A percentile compares a stretch with the other conserved stretches of the same genome.
Evolutionary conservation across 306 rosid species (phyloP).

Genomic region (Trifolium repens): DNA sequence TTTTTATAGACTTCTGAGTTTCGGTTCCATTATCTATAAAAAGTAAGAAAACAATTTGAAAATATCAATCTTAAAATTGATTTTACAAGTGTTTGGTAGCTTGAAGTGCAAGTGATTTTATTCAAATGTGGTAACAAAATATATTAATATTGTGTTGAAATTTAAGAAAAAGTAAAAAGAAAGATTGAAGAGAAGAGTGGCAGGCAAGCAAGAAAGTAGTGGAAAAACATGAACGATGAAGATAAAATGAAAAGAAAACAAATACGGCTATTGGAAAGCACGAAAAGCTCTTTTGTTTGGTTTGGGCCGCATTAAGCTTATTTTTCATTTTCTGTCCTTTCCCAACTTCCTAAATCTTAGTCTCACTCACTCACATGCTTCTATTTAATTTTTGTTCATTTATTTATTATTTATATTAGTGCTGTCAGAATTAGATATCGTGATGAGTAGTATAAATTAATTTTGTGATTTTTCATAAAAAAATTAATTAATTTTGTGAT

Average conservation of each 20-base stretch:
- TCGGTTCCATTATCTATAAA: no score
- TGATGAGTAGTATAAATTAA: background rate
- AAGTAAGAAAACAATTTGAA: no score
- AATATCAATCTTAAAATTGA: no score
- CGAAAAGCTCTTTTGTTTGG: slow-evolving; percentile 39
- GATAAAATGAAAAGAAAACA: background rate
- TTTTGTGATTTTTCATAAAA: background rate
- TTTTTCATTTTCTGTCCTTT: background rate
- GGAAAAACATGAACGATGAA: slow-evolving; percentile 8
- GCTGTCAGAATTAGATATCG: slow-evolving; percentile 10
- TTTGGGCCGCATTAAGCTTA: background rate
- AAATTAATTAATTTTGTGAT: background rate
- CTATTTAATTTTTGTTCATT: background rate
- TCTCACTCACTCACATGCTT: slow-evolving; percentile 20
- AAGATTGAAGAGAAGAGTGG: slow-evolving; percentile 17
- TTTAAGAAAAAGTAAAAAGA: background rate
- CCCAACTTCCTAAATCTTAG: background rate
- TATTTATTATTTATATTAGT: background rate
- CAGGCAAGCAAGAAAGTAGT: slow-evolving; percentile 31
- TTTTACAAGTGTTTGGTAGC: background rate
- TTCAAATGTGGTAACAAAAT: background rate
- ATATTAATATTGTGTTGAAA: background rate
- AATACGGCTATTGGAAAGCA: slow-evolving; percentile 43
- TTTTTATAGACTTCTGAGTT: no score
- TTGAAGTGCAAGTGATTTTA: background rate